Percentiles rank a stretch among this genome's conserved stretches.
Conservation (phyloP, 345 rosid genomes). For the Camelina laxa region DNA sequence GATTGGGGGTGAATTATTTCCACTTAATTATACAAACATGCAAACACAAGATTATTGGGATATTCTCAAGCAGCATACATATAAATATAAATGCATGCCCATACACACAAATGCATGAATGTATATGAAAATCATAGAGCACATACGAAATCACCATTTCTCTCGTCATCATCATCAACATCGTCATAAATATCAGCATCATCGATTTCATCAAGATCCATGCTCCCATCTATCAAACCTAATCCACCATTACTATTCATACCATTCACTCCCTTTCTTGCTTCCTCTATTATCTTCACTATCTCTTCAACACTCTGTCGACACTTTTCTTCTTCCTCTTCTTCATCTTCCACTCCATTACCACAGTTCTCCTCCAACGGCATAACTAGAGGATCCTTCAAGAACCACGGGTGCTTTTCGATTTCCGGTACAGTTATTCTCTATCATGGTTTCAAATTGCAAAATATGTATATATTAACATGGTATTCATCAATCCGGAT, state of each 20-base stretch:
- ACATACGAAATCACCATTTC: conserved; percentile 86
- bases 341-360: conserved; percentile 15
- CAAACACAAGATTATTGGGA: conserved; percentile 14
- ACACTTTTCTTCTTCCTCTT: conserved; percentile 44
- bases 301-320: conserved; percentile 72
- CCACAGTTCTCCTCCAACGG: conserved; percentile 49
- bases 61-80: conserved; percentile 17
- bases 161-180: conserved; percentile 55
- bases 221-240: conserved; percentile 60
- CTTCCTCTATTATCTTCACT: conserved; percentile 70
- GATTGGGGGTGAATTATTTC: conserved; percentile 4
- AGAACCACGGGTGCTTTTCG: conserved; percentile 68
- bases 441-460: conserved; percentile 40
- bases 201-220: conserved; percentile 76
- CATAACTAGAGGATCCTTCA: conserved; percentile 52
- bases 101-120: conserved; percentile 5
- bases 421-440: conserved; percentile 76
- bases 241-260: conserved; percentile 47
- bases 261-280: conserved; percentile 57
- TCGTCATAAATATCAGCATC: conserved; percentile 67
- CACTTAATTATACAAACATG: conserved; percentile 20
- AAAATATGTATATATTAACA: not conserved
- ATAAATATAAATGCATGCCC: not conserved
- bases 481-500: not conserved
- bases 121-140: conserved; percentile 52